Evolutionary conservation across 148 eudicot genomes (phyloP).

Genomic region (Beta vulgaris): DNA sequence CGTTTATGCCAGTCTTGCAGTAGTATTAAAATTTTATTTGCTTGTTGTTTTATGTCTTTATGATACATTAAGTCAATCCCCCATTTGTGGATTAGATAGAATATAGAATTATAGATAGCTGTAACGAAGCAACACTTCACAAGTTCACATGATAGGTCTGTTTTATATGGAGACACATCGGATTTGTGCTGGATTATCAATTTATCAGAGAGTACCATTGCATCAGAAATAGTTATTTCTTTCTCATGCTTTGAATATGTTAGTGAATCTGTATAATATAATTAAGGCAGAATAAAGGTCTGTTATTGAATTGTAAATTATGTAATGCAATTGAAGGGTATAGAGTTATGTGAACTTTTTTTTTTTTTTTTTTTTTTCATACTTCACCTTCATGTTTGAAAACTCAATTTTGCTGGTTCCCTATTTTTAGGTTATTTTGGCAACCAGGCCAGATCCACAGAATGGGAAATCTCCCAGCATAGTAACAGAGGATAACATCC

Average conservation of each 20-base stretch:
- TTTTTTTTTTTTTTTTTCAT: not conserved
- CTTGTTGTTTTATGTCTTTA: not conserved
- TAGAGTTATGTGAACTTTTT: not conserved
- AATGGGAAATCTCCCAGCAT: slow-evolving; percentile 51
- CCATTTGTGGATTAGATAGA: not conserved
- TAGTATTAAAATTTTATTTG: not conserved
- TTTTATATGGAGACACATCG: not conserved
- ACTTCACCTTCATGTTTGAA: not conserved
- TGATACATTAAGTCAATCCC: not conserved
- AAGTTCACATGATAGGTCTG: not conserved
- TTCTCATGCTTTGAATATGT: not conserved
- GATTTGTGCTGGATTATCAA: not conserved
- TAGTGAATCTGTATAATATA: not conserved
- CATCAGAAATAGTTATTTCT: not conserved
- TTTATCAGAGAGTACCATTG: not conserved
- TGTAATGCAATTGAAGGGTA: not conserved
- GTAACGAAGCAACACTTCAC: not conserved
- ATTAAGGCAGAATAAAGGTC: not conserved
- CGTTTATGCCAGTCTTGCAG: not conserved
- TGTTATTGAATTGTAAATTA: not conserved
- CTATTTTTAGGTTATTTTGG: slow-evolving; percentile 50
- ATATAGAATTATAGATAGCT: not conserved
- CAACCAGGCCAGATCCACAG: slow-evolving; percentile 43
- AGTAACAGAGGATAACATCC: slow-evolving; percentile 64
- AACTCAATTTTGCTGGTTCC: slow-evolving; percentile 12